phyloP scores from a whole-genome alignment of 768 basidiomycete species.

The Peribolospora kevripleyi region DNA sequence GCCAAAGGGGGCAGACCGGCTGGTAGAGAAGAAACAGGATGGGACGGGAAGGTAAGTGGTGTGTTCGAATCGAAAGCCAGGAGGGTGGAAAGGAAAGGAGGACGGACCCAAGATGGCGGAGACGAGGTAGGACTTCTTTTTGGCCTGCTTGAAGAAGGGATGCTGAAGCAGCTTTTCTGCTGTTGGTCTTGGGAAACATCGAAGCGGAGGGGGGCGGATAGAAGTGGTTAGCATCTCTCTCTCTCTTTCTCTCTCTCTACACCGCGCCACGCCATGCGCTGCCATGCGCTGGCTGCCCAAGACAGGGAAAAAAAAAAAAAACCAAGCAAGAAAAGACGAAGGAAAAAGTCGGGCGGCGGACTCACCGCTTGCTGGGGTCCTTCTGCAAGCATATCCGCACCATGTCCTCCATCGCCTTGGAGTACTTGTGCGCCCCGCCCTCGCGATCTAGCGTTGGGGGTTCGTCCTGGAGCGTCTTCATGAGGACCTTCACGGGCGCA shows the following conservation, averaged over 20 bases:
- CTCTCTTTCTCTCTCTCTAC: no score
- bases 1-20: conserved; percentile 11
- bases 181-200: conserved; percentile 32
- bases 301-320: neutral
- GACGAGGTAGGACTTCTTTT: conserved; percentile 55
- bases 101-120: conserved; percentile 32
- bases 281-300: neutral
- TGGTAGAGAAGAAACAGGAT: no score
- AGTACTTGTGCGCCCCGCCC: conserved; percentile 47
- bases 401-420: conserved; percentile 56
- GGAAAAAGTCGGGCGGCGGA: neutral
- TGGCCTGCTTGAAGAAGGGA: conserved; percentile 53
- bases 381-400: conserved; percentile 61
- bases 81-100: neutral
- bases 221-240: no score
- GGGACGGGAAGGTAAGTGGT: no score
- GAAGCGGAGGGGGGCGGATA: no score
- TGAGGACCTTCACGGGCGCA: conserved; percentile 43
- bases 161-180: conserved; percentile 51
- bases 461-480: conserved; percentile 57
- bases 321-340: neutral
- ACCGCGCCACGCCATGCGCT: no score
- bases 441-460: conserved; percentile 54
- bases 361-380: conserved; percentile 51
- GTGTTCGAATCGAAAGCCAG: no score